A percentile compares a stretch with the other conserved stretches of the same genome.
These are phyloP conservation scores for Cladophialophora chaetospira DNA, from an alignment of 2,329 filamentous ascomycete species.

Conservation along the genomic window DNA sequence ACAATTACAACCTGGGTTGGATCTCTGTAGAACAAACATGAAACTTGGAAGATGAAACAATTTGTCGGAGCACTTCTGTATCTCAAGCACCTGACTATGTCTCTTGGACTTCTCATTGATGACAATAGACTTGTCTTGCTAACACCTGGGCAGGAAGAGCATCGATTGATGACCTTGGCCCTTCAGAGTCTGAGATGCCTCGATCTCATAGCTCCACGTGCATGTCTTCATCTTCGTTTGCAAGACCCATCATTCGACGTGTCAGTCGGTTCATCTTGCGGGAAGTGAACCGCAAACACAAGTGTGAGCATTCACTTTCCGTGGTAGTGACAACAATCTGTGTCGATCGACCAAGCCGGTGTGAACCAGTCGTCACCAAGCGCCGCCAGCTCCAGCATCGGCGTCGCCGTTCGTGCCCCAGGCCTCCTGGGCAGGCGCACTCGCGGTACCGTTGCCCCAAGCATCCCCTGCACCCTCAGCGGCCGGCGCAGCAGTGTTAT, in stretches of 20 bases:
- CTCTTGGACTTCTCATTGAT: neutral
- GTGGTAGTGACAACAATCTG: neutral
- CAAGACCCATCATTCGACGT: neutral
- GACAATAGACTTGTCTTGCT: neutral
- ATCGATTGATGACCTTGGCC: no score
- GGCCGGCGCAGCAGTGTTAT: neutral
- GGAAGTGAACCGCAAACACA: neutral
- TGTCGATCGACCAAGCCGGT: neutral
- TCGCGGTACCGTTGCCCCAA: conserved; percentile 15
- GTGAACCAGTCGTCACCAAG: neutral
- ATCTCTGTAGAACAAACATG: neutral
- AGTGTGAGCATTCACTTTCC: neutral
- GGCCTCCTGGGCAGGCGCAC: conserved; percentile 4
- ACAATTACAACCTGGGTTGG: no score
- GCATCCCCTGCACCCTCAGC: conserved; percentile 5
- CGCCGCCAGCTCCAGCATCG: neutral
- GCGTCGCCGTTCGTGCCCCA: conserved; percentile 7
- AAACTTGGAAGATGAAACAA: neutral
- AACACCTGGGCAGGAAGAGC: no score
- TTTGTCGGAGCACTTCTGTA: neutral
- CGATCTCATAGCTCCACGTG: neutral
- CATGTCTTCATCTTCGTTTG: neutral
- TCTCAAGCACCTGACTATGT: neutral
- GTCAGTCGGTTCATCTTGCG: no score
- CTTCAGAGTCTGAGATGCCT: neutral